phyloP scores from a whole-genome alignment of 1,284 basidiomycete genomes.

The Cerrena zonata region DNA sequence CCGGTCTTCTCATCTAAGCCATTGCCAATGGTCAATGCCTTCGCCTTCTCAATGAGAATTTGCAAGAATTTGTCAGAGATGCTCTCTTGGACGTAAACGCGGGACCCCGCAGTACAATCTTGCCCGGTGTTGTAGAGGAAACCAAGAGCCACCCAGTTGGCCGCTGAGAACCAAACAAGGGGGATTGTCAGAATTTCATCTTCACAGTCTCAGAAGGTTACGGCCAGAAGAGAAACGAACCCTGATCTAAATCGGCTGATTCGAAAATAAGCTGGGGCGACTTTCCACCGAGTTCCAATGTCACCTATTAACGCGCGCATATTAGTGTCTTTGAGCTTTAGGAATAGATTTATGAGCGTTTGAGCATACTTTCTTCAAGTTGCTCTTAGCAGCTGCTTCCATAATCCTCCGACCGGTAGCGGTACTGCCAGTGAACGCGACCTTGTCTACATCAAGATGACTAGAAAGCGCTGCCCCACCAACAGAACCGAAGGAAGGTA shows the following conservation, averaged over 20 bases:
- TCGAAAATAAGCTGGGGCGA: constrained; percentile 85
- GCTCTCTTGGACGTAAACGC: constrained; percentile 79
- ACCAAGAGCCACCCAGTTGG: constrained; percentile 79
- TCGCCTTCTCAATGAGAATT: constrained; percentile 62
- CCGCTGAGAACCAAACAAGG: constrained; percentile 42
- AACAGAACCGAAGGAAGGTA: constrained; percentile 75
- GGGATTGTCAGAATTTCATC: constrained; percentile 1
- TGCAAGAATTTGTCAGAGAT: constrained; percentile 79
- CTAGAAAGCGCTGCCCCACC: constrained; percentile 80
- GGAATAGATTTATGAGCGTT: background rate
- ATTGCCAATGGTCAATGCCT: constrained; percentile 70
- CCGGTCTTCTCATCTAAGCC: constrained; percentile 71
- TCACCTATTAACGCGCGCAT: constrained; percentile 47
- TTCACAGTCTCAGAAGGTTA: background rate
- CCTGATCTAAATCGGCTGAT: constrained; percentile 79
- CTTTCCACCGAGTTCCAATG: constrained; percentile 92
- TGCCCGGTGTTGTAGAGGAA: constrained; percentile 82
- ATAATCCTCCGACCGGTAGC: constrained; percentile 88
- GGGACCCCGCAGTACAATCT: constrained; percentile 83
- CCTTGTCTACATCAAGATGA: constrained; percentile 79
- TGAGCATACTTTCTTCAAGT: constrained; percentile 74
- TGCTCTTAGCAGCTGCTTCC: constrained; percentile 87
- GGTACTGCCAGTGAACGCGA: constrained; percentile 80
- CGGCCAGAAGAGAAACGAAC: constrained; percentile 37
- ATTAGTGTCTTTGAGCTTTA: background rate